Evolutionary conservation across 2,329 filamentous ascomycete genomes (phyloP).

Genomic region (Lachnellula occidentalis): DNA sequence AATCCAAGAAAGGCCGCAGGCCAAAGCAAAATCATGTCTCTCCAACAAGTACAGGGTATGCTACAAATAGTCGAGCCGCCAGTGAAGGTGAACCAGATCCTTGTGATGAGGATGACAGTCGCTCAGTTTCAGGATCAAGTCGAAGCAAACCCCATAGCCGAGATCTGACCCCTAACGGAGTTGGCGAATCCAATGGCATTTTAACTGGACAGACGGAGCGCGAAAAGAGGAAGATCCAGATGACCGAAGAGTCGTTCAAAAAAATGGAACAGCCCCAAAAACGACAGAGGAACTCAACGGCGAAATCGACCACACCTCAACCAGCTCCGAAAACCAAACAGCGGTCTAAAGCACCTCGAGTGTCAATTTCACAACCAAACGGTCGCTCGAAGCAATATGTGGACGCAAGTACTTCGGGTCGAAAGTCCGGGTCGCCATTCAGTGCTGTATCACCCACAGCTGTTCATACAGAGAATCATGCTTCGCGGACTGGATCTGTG

Average conservation of each 20-base stretch:
- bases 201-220: constrained; percentile 58
- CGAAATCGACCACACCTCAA: constrained; percentile 13
- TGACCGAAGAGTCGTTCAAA: constrained; percentile 60
- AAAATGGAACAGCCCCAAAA: constrained; percentile 52
- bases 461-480: constrained; percentile 8
- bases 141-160: constrained; percentile 62
- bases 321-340: constrained; percentile 29
- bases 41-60: constrained; percentile 56
- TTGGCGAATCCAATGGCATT: constrained; percentile 47
- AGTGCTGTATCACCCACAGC: constrained; percentile 27
- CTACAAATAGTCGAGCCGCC: constrained; percentile 57
- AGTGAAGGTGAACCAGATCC: constrained; percentile 58
- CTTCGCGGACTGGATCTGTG: constrained; percentile 13
- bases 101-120: constrained; percentile 46
- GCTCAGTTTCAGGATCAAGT: constrained; percentile 44
- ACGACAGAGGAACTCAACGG: constrained; percentile 49
- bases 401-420: constrained; percentile 28
- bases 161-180: constrained; percentile 54
- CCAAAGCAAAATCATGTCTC: constrained; percentile 50
- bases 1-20: constrained; percentile 38
- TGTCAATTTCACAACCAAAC: constrained; percentile 21
- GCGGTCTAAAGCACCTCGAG: constrained; percentile 25
- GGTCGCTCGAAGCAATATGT: constrained; percentile 23
- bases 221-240: constrained; percentile 61
- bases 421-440: constrained; percentile 28